These are phyloP conservation scores for Diutina pseudorugosa DNA, from an alignment of 1,139 yeast species.

Conservation along the genomic window DNA sequence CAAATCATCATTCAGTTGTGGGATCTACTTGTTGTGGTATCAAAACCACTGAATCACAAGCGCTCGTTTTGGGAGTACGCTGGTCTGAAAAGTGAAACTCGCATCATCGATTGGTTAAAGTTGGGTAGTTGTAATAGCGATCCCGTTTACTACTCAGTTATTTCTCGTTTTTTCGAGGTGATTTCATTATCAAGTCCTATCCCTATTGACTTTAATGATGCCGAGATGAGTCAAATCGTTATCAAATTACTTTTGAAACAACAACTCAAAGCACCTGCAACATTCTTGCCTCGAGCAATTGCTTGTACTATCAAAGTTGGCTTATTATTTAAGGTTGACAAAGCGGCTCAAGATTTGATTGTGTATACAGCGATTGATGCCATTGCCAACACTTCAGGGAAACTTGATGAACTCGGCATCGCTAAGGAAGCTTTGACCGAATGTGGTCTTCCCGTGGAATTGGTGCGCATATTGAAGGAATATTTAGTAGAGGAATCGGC, in stretches of 20 bases:
- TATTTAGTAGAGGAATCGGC: background rate
- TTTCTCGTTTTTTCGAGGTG: background rate
- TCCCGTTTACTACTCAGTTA: background rate
- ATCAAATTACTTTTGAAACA: background rate
- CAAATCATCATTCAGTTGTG: constrained; percentile 38
- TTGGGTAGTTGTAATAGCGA: constrained; percentile 42
- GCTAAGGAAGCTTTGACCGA: background rate
- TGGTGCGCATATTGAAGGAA: background rate
- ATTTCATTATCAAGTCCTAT: background rate
- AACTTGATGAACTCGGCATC: background rate
- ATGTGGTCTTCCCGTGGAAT: background rate
- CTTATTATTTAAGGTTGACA: background rate
- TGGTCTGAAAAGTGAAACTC: constrained; percentile 25
- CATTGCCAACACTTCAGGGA: background rate
- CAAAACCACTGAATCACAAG: constrained; percentile 16
- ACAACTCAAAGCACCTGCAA: background rate
- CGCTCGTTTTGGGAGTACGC: constrained; percentile 44
- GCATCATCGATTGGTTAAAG: constrained; percentile 31
- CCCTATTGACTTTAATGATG: background rate
- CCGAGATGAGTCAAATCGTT: background rate
- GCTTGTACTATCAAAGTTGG: background rate
- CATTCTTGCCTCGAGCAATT: background rate
- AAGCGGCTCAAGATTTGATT: background rate
- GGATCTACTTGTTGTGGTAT: constrained; percentile 15
- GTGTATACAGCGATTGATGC: background rate